phyloP scores from a whole-genome alignment of 148 eudicot genomes.

The Linanthus parryae region DNA sequence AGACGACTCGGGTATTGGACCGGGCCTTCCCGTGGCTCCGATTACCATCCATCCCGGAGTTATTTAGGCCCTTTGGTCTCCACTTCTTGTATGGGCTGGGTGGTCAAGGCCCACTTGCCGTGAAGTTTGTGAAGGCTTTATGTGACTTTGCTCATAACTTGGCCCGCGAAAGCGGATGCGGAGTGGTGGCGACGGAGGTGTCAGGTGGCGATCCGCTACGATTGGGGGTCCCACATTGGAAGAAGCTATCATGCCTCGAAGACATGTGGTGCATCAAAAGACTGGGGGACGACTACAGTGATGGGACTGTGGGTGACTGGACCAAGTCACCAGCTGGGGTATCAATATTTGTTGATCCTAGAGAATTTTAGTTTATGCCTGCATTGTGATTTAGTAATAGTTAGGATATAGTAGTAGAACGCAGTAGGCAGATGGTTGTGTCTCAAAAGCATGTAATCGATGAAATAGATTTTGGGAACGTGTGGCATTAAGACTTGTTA shows the following conservation, averaged over 20 bases:
- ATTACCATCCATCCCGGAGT: slow-evolving; percentile 65
- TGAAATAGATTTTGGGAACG: too few relatives aligned
- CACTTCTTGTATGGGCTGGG: slow-evolving; percentile 85
- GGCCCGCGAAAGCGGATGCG: slow-evolving; percentile 58
- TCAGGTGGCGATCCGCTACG: slow-evolving; percentile 56
- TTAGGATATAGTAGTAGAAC: too few relatives aligned
- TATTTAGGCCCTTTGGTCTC: slow-evolving; percentile 79
- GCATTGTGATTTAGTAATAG: too few relatives aligned
- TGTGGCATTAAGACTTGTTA: too few relatives aligned
- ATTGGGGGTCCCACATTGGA: slow-evolving; percentile 83
- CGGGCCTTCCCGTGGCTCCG: slow-evolving; percentile 62
- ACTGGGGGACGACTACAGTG: slow-evolving; percentile 66
- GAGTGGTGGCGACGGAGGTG: slow-evolving; percentile 80
- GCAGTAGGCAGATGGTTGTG: too few relatives aligned
- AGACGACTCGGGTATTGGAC: slow-evolving; percentile 58
- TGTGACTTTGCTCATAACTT: slow-evolving; percentile 68
- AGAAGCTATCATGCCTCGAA: slow-evolving; percentile 57
- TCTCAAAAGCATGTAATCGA: too few relatives aligned
- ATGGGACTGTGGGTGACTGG: slow-evolving; percentile 74
- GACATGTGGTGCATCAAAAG: slow-evolving; percentile 81
- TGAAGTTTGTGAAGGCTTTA: slow-evolving; percentile 32
- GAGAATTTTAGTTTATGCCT: slow-evolving; percentile 47
- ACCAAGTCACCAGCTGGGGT: slow-evolving; percentile 55
- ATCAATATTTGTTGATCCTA: slow-evolving; percentile 80
- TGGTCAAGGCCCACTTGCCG: slow-evolving; percentile 58